Evolutionary conservation across 179 eudicot genomes (phyloP).

Genomic region (Gypsophila paniculata): DNA sequence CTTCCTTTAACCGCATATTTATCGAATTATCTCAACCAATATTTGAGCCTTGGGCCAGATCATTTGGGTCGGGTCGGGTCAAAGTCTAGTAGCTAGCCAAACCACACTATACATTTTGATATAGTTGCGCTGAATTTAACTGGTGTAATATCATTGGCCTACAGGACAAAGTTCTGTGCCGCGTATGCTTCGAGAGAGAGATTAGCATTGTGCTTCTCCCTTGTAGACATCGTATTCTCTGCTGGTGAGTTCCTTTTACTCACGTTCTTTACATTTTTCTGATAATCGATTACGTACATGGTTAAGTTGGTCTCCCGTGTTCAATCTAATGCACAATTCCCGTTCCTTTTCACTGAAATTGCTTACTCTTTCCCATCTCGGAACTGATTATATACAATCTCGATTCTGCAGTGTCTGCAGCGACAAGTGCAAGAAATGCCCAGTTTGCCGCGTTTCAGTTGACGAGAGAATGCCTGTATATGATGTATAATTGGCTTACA

Average conservation of each 20-base stretch:
- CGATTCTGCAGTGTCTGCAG: conserved; percentile 55
- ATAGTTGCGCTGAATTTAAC: background rate
- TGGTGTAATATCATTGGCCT: conserved; percentile 9
- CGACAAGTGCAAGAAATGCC: conserved; percentile 78
- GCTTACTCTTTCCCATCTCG: background rate
- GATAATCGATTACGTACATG: background rate
- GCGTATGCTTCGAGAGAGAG: conserved; percentile 88
- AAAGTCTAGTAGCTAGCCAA: background rate
- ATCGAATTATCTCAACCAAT: no score
- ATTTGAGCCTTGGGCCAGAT: no score
- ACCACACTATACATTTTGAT: background rate
- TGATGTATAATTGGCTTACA: conserved; percentile 52
- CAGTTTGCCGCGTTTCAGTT: conserved; percentile 69
- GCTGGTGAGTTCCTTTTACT: conserved; percentile 49
- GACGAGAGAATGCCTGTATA: conserved; percentile 72
- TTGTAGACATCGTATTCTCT: conserved; percentile 80
- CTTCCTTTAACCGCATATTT: background rate
- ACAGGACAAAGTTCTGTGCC: conserved; percentile 84
- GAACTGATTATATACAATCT: background rate
- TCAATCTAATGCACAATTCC: no score
- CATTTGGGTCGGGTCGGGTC: background rate
- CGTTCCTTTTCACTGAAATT: background rate
- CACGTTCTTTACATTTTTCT: background rate
- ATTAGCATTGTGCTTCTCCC: conserved; percentile 79
- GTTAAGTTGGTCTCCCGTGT: background rate